A percentile compares a stretch with the other conserved stretches of the same genome.
phyloP scores from a whole-genome alignment of 2,329 filamentous ascomycete genomes.

The Talaromyces sp. region DNA sequence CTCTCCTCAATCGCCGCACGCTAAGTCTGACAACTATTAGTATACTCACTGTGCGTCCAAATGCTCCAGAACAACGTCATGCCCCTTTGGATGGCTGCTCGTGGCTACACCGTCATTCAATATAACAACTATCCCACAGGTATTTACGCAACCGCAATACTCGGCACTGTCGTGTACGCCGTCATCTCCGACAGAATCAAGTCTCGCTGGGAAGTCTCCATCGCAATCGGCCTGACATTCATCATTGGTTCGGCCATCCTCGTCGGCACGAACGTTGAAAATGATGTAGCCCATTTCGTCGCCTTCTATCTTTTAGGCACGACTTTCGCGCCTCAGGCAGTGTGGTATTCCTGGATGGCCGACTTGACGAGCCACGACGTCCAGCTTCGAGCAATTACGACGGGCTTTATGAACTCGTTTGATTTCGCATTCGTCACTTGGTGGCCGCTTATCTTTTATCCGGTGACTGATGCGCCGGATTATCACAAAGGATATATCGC shows the following conservation, averaged over 20 bases:
- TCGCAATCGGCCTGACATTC: conserved; percentile 44
- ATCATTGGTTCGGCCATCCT: conserved; percentile 41
- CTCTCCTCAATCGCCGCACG: too few relatives aligned
- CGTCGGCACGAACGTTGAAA: conserved; percentile 25
- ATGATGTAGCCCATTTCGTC: conserved; percentile 42
- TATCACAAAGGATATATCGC: conserved; percentile 41
- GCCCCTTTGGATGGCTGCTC: conserved; percentile 45
- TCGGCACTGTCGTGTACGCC: conserved; percentile 43
- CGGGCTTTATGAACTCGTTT: conserved; percentile 45
- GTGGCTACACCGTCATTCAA: conserved; percentile 43
- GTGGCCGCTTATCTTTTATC: conserved; percentile 43
- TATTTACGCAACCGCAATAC: conserved; percentile 42
- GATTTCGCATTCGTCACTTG: conserved; percentile 44
- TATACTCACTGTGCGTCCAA: conserved; percentile 46
- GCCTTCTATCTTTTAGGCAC: conserved; percentile 47
- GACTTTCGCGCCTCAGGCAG: conserved; percentile 45
- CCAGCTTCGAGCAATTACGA: conserved; percentile 45
- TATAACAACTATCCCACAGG: conserved; percentile 47
- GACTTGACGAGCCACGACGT: conserved; percentile 37
- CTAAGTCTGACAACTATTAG: conserved; percentile 18
- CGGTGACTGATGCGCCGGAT: conserved; percentile 40
- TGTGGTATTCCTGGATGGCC: conserved; percentile 50
- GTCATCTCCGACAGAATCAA: conserved; percentile 41
- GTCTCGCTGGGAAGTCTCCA: conserved; percentile 45
- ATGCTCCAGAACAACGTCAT: conserved; percentile 46